Percentiles rank a stretch among this genome's conserved stretches.
Conservation (phyloP, 129 eudicot genomes). For the Oenanthe sinensis region DNA sequence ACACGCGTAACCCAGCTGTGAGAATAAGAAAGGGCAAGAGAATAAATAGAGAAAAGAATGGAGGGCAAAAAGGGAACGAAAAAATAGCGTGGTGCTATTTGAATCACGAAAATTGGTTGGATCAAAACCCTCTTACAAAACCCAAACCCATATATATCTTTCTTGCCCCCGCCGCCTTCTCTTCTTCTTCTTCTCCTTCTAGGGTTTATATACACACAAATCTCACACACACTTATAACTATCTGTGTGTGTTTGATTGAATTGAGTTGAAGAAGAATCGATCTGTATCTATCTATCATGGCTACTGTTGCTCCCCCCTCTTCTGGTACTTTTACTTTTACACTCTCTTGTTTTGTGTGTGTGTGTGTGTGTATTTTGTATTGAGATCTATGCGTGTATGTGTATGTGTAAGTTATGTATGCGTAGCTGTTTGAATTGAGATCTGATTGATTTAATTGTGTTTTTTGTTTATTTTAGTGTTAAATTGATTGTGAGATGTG, state of each 20-base stretch:
- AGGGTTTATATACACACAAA: conserved; percentile 28
- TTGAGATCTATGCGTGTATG: background rate
- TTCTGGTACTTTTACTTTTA: conserved; percentile 4
- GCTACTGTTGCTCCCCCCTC: conserved; percentile 52
- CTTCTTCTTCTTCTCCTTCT: conserved; percentile 15
- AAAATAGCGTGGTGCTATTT: conserved; percentile 37
- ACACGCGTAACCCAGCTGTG: background rate
- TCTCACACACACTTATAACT: no score
- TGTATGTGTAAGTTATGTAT: no score
- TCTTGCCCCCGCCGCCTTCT: conserved; percentile 32
- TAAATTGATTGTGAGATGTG: background rate
- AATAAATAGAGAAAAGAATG: background rate
- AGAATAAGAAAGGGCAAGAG: background rate
- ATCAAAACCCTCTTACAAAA: conserved; percentile 46
- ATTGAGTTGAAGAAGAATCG: background rate
- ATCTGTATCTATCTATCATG: conserved; percentile 28
- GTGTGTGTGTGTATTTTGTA: no score
- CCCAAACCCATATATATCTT: conserved; percentile 29
- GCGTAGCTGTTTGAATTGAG: background rate
- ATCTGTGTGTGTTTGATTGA: background rate
- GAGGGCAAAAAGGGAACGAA: background rate
- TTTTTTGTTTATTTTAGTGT: background rate
- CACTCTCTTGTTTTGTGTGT: conserved; percentile 33
- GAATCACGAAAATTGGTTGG: conserved; percentile 32
- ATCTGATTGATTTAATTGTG: background rate